Evolutionary conservation across 129 eudicot genomes (phyloP), one percentile per base, ranked within the genome.

Genomic region (Escallonia herrerae): DNA sequence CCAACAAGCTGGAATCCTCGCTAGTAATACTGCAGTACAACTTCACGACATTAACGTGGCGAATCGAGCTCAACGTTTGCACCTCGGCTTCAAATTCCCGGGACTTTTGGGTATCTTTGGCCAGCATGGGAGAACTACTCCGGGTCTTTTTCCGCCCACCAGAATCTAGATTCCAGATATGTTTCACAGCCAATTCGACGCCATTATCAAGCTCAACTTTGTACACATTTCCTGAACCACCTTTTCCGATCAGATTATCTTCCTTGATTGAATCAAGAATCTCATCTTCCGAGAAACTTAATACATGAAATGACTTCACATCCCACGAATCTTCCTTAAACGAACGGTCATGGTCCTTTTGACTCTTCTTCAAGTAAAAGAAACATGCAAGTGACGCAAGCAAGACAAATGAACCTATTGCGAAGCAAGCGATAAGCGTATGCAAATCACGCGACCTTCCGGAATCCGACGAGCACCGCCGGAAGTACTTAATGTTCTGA

Each of bases 181-280:
- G 97, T 58, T 94, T 94, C 38, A 94, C 99, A 0, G 99, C 99
- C 52, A 94, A 59, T 2, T 94, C 96, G 11, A 73, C 65, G 4
- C 95, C 90, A 39, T 84, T 79, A 12, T 71, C 78, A 3, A 86
- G 76, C 0, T 56, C 48, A 12, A 84, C 93, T 40, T 80, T 81
- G 54, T 94, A 94, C 22, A 89, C 99, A 42, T 74, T 81, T 8
- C 99, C 99, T 0, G 90, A 86, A 40, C 99, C 97, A 3, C 99
- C 99, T 73, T 86, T 86, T 11, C 99, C 99, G 2, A 94, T 84
- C 55, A 86, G 22, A 73, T 94, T 89, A 38, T 94, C 90, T 43
- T 80, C 80, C 58, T 80, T 86, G 53, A 94, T 78, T 0, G 95
- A 78, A 62, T 94, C 93, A 40, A 94, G 86, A 68, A 94, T 89